Base-by-base conservation (phyloP, 2,329 filamentous ascomycete genomes). In the Allantophomopsis lycopodina region DNA sequence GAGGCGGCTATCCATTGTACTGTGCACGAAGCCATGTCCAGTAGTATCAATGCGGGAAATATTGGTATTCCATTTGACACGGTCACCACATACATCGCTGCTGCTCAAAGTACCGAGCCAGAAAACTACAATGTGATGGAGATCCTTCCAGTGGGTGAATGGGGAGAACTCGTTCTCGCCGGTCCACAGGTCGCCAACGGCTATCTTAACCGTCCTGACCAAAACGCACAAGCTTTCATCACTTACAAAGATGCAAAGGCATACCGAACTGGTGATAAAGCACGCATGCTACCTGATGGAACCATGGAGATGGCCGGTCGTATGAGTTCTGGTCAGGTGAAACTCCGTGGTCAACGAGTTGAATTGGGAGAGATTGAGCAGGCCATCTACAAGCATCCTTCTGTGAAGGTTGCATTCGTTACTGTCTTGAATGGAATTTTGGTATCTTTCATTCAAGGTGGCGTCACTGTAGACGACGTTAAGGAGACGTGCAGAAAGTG, bases 1-100 rank as follows among this genome's bases (percentile, higher is more conserved):
- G 88, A 95, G 60, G 85, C 85, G 7, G 77, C 87, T 0, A 94
- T 95, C 42, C 88, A 95, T 55, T 95, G 85, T 55, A 93, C 85
- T 1, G 59, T 91, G 4, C 79, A 85, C 46, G 64, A 78, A 0
- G 61, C 65, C 0, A 79, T 93, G 49, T 54, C 61, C 5, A 63
- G 66, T 4, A 56, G 59, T 15, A 73, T 71, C 7, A 66, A 73
- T 2, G 73, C 77, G 5, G 71, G 73, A 3, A 81, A 76, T 37
- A 91, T 94, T 46, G 88, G 88, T 0, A 56, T 74, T 6, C 86
- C 87, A 0, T 66, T 95, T 2, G 75, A 83, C 38, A 89, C 87
- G 0, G 86, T 93, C 5, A 55, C 55, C 4, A 53, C 52, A 13
- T 55, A 56, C 36, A 50, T 58, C 41, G 53, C 52, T 23, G 44